Evolutionary conservation across 1,284 basidiomycete genomes (phyloP), one percentile per base, ranked within the genome.

Genomic region (Apiotrichum domesticum): DNA sequence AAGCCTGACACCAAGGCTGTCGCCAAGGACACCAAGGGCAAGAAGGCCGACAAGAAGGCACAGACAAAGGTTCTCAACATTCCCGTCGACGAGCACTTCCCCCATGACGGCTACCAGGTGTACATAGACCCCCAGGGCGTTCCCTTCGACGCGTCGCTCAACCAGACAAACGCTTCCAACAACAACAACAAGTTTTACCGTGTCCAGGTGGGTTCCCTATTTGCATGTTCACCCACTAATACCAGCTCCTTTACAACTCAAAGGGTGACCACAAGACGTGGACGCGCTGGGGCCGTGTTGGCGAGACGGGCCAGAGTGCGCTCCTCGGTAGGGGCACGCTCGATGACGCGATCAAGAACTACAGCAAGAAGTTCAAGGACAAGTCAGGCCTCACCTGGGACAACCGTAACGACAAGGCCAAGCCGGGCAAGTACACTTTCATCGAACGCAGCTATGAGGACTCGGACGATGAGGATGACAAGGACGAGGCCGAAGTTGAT

Each of bases 61-160:
- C 21, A 21, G 21, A 21, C 21, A 21, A 51, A 47, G 44, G 45
- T 7, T 10, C 13, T 46, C 15, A 42, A 33, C 39, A 52, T 62
- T 13, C 54, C 57, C 9, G 13, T 62, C 42, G 60, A 62, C 54
- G 56, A 62, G 39, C 21, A 35, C 34, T 56, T 42, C 42, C 8
- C 3, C 6, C 50, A 55, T 15, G 5, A 4, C 29, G 34, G 5
- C 40, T 52, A 85, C 65, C 77, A 84, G 67, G 84, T 86, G 9
- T 83, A 81, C 59, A 68, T 72, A 35, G 78, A 79, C 13, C 8
- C 8, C 48, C 68, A 61, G 2, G 79, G 80, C 45, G 78, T 70
- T 35, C 79, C 84, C 11, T 86, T 81, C 80, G 85, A 86, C 67
- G 84, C 82, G n/a, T 84, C 83, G 78, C 79, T 86, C 56, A 85